Evolutionary conservation across 441 rosid species (phyloP).

Genomic region (Eruca vesicaria): DNA sequence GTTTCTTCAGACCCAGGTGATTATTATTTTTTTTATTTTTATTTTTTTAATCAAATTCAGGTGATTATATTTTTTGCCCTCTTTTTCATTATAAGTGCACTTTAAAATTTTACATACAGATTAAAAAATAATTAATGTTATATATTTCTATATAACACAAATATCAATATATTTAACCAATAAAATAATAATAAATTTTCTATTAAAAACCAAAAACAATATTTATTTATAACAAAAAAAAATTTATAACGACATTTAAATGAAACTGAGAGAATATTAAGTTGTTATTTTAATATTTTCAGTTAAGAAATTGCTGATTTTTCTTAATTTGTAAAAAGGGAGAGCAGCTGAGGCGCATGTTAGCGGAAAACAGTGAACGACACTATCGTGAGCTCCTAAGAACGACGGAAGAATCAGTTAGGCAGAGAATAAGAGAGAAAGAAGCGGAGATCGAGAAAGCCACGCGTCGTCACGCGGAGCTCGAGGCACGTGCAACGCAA

Average conservation of each 20-base stretch:
- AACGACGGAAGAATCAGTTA: slow-evolving; percentile 59
- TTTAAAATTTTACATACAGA: too few relatives aligned
- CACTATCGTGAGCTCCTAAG: slow-evolving; percentile 70
- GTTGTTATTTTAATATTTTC: not conserved
- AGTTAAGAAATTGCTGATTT: not conserved
- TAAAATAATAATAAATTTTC: too few relatives aligned
- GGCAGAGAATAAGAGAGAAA: slow-evolving; percentile 60
- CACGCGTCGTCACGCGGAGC: slow-evolving; percentile 62
- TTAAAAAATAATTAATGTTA: too few relatives aligned
- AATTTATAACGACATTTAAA: too few relatives aligned
- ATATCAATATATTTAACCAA: too few relatives aligned
- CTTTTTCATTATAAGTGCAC: too few relatives aligned
- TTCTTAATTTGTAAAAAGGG: slow-evolving; percentile 41
- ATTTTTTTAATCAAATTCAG: too few relatives aligned
- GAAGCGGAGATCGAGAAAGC: slow-evolving; percentile 75
- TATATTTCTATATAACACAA: too few relatives aligned
- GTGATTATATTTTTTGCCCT: too few relatives aligned
- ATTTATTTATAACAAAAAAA: too few relatives aligned
- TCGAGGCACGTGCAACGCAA: slow-evolving; percentile 78
- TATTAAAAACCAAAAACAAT: too few relatives aligned
- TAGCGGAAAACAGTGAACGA: slow-evolving; percentile 64
- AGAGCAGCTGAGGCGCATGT: slow-evolving; percentile 68
- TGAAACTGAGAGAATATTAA: too few relatives aligned
- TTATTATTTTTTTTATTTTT: not conserved
- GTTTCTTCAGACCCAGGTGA: slow-evolving; percentile 76